Evolutionary conservation across 305 asterid genomes (phyloP).

Genomic region (Fraxinus dipetala): DNA sequence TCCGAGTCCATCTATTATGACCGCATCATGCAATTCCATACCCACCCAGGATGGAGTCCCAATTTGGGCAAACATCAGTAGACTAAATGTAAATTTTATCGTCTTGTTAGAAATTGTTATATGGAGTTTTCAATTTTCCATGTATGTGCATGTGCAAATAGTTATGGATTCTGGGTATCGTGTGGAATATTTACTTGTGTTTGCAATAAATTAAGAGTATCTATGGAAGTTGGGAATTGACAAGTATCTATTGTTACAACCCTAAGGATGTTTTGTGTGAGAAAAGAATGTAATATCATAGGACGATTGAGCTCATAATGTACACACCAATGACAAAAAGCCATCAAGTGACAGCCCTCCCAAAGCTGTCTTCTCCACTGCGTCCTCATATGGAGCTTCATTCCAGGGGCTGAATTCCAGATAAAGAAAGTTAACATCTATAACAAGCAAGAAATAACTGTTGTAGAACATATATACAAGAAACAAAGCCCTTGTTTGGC

Average conservation of each 20-base stretch:
- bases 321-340: constrained; percentile 74
- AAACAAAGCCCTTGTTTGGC: background rate
- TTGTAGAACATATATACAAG: background rate
- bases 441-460: constrained; percentile 20
- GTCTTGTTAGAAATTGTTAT: background rate
- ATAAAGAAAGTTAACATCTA: constrained; percentile 17
- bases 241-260: background rate
- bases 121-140: background rate
- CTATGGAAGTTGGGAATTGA: background rate
- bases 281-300: background rate
- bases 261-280: background rate
- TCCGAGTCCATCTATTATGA: background rate
- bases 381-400: constrained; percentile 82
- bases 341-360: constrained; percentile 84
- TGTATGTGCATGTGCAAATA: background rate
- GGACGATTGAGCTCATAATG: constrained; percentile 12
- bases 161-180: background rate
- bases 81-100: background rate
- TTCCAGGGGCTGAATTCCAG: constrained; percentile 72
- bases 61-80: background rate
- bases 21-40: background rate
- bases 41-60: background rate
- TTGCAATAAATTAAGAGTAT: constrained; percentile 4
- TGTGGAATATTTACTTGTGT: constrained; percentile 2
- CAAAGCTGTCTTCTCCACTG: constrained; percentile 80